Evolutionary conservation across 306 rosid species (phyloP).

Genomic region (Vigna hirtella): DNA sequence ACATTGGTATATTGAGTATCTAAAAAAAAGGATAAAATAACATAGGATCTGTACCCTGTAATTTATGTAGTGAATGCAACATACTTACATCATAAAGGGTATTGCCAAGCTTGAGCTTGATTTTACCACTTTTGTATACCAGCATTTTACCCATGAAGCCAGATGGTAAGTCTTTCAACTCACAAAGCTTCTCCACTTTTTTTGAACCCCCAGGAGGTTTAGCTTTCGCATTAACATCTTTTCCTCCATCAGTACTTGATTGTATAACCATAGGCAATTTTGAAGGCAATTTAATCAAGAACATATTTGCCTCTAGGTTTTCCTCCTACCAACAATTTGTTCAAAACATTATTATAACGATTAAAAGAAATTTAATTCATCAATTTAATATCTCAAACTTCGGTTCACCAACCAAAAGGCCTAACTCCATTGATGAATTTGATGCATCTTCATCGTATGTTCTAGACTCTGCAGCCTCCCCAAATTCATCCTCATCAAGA

Average conservation of each 20-base stretch:
- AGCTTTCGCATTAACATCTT: conserved; percentile 45
- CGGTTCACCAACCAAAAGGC: conserved; percentile 62
- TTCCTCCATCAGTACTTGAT: conserved; percentile 42
- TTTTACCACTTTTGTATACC: conserved; percentile 76
- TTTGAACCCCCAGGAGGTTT: conserved; percentile 35
- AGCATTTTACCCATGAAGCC: conserved; percentile 89
- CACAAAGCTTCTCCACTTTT: conserved; percentile 44
- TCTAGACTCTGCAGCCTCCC: conserved; percentile 56
- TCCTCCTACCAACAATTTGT: conserved; percentile 69
- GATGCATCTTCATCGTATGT: conserved; percentile 61
- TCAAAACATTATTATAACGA: conserved; percentile 33
- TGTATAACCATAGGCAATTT: conserved; percentile 55
- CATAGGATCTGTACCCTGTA: not conserved
- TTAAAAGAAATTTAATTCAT: conserved; percentile 27
- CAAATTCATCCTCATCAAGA: conserved; percentile 81
- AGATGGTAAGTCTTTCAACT: conserved; percentile 62
- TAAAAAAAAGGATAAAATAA: conserved; percentile 8
- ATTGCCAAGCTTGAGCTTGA: conserved; percentile 83
- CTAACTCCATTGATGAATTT: conserved; percentile 67
- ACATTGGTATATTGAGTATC: too few relatives aligned
- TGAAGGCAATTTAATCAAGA: conserved; percentile 70
- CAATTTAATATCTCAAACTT: conserved; percentile 8
- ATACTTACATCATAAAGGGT: conserved; percentile 80
- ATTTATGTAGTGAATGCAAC: not conserved
- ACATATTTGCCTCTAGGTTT: conserved; percentile 62